Evolutionary conservation across 441 rosid species (phyloP).

Genomic region (Francoa sonchifolia): DNA sequence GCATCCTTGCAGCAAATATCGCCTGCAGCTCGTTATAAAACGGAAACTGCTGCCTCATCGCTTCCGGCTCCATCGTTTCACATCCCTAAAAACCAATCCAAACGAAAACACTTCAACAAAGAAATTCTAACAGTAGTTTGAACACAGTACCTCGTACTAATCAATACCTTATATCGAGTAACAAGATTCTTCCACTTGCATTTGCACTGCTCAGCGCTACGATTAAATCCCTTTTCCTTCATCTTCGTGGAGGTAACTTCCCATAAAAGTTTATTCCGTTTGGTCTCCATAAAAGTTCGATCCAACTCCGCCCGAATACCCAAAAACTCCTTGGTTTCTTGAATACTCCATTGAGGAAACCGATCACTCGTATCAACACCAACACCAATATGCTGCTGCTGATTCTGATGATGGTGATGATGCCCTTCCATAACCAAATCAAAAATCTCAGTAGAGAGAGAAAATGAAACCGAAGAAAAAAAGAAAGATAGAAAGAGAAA

Average conservation of each 20-base stretch:
- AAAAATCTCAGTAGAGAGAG: conserved; percentile 10
- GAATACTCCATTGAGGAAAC: conserved; percentile 91
- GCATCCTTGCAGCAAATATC: conserved; percentile 55
- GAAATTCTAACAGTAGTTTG: background rate
- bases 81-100: conserved; percentile 35
- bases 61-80: conserved; percentile 66
- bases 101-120: background rate
- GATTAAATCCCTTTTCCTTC: conserved; percentile 69
- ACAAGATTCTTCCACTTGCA: conserved; percentile 98
- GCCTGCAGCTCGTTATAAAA: conserved; percentile 63
- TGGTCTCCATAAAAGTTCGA: conserved; percentile 83
- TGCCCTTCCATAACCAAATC: conserved; percentile 33
- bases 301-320: conserved; percentile 69
- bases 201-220: conserved; percentile 97
- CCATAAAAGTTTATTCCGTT: conserved; percentile 85
- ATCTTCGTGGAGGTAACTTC: conserved; percentile 58
- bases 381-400: conserved; percentile 12
- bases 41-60: conserved; percentile 69
- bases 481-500: conserved; percentile 11
- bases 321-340: conserved; percentile 77
- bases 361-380: conserved; percentile 46
- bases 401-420: conserved; percentile 29
- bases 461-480: conserved; percentile 10
- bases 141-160: background rate
- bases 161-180: conserved; percentile 70